Evolutionary conservation across 139 green algal genomes (phyloP).

Genomic region (Chlorella sorokiniana): DNA sequence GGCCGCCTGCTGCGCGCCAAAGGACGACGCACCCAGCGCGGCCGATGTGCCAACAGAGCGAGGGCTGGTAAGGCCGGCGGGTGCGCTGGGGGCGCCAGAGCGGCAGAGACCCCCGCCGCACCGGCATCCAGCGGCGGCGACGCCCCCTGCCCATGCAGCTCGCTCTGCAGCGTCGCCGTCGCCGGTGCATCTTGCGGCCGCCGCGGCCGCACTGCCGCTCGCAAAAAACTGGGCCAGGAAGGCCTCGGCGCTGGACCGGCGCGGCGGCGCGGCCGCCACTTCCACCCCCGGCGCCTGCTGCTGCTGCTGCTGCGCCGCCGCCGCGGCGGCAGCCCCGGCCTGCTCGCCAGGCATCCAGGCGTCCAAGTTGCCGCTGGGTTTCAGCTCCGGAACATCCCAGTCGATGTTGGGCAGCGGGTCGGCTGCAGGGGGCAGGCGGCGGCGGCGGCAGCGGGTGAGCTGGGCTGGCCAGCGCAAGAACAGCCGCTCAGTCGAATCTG

Average conservation of each 20-base stretch:
- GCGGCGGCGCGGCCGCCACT: neutral
- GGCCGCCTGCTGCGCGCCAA: neutral
- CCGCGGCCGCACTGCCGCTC: neutral
- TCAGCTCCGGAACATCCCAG: constrained; percentile 15
- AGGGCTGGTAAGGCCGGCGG: neutral
- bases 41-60: neutral
- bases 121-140: neutral
- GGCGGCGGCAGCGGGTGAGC: neutral
- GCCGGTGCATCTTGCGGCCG: neutral
- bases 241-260: neutral
- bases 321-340: neutral
- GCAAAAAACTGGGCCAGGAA: neutral
- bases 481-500: too few relatives aligned
- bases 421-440: neutral
- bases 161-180: neutral
- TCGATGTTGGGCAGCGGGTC: constrained; percentile 2
- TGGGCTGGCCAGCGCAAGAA: neutral
- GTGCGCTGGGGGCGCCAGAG: too few relatives aligned
- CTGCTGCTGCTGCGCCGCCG: neutral
- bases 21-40: neutral
- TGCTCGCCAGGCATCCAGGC: neutral
- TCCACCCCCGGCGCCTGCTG: neutral
- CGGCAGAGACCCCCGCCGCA: too few relatives aligned
- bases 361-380: constrained; percentile 6
- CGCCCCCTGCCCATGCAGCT: neutral